Base-by-base conservation (phyloP, 805 yeast species). In the Ogataea polymorpha region DNA sequence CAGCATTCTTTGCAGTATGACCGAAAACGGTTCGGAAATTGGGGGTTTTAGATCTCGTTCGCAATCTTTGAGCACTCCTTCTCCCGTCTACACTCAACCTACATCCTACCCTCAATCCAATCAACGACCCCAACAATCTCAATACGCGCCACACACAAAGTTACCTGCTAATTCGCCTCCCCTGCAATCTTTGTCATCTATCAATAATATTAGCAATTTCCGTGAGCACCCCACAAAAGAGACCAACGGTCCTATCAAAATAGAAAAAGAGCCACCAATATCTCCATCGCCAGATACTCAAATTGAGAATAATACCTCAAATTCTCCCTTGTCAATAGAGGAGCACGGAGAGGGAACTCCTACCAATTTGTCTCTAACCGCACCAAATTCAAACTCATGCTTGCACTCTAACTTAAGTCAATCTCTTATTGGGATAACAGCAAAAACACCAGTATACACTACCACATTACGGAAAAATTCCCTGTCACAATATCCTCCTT, bases 1-100 rank as follows among this genome's bases (percentile, higher is more conserved):
- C 5, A 77, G 85, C 37, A 85, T 86, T 33, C 68, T 86, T 36
- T 88, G 86, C 33, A 81, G 86, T 14, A 80, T 85, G 87, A 81
- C 72, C 45, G 84, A 79, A 38, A 54, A 42, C 33, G 50, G 45
- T 10, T 30, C 44, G 3, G 49, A 46, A 13, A 40, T 35, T 24
- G 26, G 40, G 14, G 51, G 50, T 13, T 47, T 42, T 13, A 31
- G 50, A 28, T 48, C 53, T 7, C 37, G 51, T 30, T 45, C 53
- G 4, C 46, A 44, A 11, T 50, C 54, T 11, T 48, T 47, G n/a
- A 43, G 49, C 24, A 46, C 46, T 7, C 49, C 50, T 5, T 46
- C 52, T 8, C 46, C 52, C 4, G 44, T 48, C 16, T 32, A 46
- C 13, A 32, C 20, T 10, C 32, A 16, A 16, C 7, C 8, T 17